These are phyloP conservation scores for Xylaria sp. DNA, from an alignment of 2,329 filamentous ascomycete genomes.

Conservation along the genomic window DNA sequence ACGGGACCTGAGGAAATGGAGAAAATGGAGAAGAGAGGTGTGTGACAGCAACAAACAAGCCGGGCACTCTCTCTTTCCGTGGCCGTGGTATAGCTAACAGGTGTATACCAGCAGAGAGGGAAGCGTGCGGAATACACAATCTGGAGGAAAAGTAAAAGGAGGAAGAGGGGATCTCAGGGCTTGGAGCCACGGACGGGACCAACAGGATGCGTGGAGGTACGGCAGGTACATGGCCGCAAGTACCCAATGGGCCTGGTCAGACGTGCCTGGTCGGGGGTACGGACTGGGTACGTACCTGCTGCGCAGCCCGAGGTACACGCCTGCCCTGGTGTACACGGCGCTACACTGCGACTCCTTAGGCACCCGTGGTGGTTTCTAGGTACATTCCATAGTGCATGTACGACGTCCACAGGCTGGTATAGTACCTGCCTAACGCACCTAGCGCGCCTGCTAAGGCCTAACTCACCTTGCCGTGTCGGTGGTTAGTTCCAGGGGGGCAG, in stretches of 20 bases:
- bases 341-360: not conserved
- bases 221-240: not conserved
- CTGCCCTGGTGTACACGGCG: not conserved
- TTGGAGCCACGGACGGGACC: not conserved
- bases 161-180: not conserved
- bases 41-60: conserved; percentile 14
- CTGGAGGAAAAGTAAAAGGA: conserved; percentile 8
- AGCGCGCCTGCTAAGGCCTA: not conserved
- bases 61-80: conserved; percentile 17
- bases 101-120: conserved; percentile 12
- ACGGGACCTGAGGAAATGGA: not conserved
- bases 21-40: conserved; percentile 1
- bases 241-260: not conserved
- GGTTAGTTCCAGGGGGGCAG: not conserved
- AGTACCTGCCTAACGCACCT: not conserved
- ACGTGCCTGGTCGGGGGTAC: too few relatives aligned
- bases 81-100: conserved; percentile 5
- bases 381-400: not conserved
- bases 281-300: too few relatives aligned
- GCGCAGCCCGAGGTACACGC: not conserved
- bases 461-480: not conserved
- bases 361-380: not conserved
- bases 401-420: not conserved
- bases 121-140: conserved; percentile 1
- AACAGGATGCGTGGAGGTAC: not conserved